Base-by-base conservation (phyloP, 1,139 yeast genomes). In the Pichia sp. region DNA sequence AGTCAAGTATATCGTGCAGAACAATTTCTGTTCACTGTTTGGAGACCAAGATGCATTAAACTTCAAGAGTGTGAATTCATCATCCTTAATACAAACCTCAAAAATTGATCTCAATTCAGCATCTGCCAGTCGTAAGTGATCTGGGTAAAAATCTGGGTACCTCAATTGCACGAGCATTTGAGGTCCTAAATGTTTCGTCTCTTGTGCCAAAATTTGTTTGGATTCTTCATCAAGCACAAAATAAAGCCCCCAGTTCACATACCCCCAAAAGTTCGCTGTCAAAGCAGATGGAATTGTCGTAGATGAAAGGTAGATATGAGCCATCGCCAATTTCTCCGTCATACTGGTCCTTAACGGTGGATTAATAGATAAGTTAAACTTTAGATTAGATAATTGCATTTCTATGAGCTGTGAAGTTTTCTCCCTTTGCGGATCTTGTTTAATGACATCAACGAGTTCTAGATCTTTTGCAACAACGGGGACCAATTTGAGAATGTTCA, bases 191-290 rank as follows among this genome's bases (percentile, higher is more conserved):
- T 21, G 18, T 30, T 39, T 32, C 23, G 15, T 23, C 9, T 34
- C 21, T 32, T 44, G 7, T 14, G 35, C 6, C 21, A 29, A 22
- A 17, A 33, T 27, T 20, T 35, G 21, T 29, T 30, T 41, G 17
- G 16, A 26, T 11, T 35, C 42, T 13, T 34, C 38, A 32, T 39
- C 33, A 5, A 44, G 22, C 4, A 48, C 39, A 46, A 76, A 75
- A 49, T 77, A 77, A 20, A 72, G 56, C 5, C 86, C 86, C 93
- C 91, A 81, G 55, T 87, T 84, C 5, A 84, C 82, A 26, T 86
- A 77, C 1, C 98, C 97, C 96, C 96, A 87, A 18, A 81, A 71
- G 55, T 91, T 91, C 0, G 96, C 96, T 1, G 88, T 77, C 6
- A 83, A 61, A 0, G 96, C 95, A 14, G 81, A 78, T 1, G 97